Conservation (phyloP, 805 yeast species). For the Kodamaea laetipori region DNA sequence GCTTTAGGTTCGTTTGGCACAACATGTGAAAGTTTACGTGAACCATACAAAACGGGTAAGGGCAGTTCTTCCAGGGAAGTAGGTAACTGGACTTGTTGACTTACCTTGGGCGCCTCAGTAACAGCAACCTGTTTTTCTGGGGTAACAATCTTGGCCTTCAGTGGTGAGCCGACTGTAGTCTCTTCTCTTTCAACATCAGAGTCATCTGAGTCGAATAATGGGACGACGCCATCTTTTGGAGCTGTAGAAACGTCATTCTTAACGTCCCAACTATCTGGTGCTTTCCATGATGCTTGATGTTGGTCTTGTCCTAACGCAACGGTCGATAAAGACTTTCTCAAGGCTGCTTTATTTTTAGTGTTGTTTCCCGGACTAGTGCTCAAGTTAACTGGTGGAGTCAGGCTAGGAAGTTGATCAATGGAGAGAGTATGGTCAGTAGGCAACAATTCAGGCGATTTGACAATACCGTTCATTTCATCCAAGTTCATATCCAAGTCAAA, state of each 20-base stretch:
- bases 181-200: slow-evolving; percentile 8
- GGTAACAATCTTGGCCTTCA: not conserved
- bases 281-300: slow-evolving; percentile 36
- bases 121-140: not conserved
- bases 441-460: slow-evolving; percentile 28
- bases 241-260: slow-evolving; percentile 23
- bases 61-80: slow-evolving; percentile 5
- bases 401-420: not conserved
- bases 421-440: not conserved
- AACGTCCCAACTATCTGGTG: slow-evolving; percentile 54
- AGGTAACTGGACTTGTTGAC: not conserved
- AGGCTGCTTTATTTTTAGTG: slow-evolving; percentile 3
- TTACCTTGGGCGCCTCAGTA: slow-evolving; percentile 2
- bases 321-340: slow-evolving; percentile 13
- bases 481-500: slow-evolving; percentile 50
- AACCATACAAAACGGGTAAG: slow-evolving; percentile 40
- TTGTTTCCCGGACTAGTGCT: slow-evolving; percentile 4
- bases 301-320: slow-evolving; percentile 6
- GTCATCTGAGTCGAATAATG: slow-evolving; percentile 20
- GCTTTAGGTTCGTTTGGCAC: slow-evolving; percentile 15
- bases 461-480: slow-evolving; percentile 54
- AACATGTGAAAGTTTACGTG: slow-evolving; percentile 23
- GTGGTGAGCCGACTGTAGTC: not conserved
- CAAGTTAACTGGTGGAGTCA: slow-evolving; percentile 4
- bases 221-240: not conserved